Conservation (phyloP, 192 early-diverging fungal species). For the Entomortierella beljakovae region DNA sequence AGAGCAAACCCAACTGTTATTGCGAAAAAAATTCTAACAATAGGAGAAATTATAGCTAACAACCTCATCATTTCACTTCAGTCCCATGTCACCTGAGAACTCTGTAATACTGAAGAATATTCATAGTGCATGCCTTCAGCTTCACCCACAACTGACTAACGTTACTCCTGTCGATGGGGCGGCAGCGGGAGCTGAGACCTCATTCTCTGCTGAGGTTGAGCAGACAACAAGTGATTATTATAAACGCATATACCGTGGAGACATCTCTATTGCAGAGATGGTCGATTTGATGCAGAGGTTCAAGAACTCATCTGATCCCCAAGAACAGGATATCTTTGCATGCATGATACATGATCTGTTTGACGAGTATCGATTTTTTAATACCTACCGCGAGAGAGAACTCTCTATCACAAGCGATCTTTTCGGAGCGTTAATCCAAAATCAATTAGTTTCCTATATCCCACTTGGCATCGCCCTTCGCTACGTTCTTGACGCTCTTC, state of each 20-base stretch:
- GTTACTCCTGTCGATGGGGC: slow-evolving; percentile 58
- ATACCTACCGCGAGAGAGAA: slow-evolving; percentile 94
- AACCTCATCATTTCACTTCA: slow-evolving; percentile 12
- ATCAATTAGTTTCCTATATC: slow-evolving; percentile 83
- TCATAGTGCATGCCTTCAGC: slow-evolving; percentile 62
- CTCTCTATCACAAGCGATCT: slow-evolving; percentile 88
- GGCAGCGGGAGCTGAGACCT: slow-evolving; percentile 53
- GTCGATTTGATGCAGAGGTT: slow-evolving; percentile 85
- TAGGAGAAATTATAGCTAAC: too few species aligned
- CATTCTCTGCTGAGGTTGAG: slow-evolving; percentile 81
- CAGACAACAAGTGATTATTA: slow-evolving; percentile 81
- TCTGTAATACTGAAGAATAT: slow-evolving; percentile 68
- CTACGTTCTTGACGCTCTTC: slow-evolving; percentile 89
- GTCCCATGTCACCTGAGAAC: slow-evolving; percentile 71
- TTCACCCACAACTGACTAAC: slow-evolving; percentile 62
- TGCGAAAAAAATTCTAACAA: too few species aligned
- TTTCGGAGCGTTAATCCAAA: slow-evolving; percentile 92
- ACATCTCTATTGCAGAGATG: slow-evolving; percentile 85
- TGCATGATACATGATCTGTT: slow-evolving; percentile 95
- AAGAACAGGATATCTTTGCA: slow-evolving; percentile 86
- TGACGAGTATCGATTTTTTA: slow-evolving; percentile 96
- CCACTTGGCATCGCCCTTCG: slow-evolving; percentile 90
- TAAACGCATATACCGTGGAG: slow-evolving; percentile 81
- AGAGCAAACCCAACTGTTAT: neutral
- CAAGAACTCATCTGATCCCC: slow-evolving; percentile 78